Conservation (phyloP, 75 land plant genomes). For the Pinus taeda region DNA sequence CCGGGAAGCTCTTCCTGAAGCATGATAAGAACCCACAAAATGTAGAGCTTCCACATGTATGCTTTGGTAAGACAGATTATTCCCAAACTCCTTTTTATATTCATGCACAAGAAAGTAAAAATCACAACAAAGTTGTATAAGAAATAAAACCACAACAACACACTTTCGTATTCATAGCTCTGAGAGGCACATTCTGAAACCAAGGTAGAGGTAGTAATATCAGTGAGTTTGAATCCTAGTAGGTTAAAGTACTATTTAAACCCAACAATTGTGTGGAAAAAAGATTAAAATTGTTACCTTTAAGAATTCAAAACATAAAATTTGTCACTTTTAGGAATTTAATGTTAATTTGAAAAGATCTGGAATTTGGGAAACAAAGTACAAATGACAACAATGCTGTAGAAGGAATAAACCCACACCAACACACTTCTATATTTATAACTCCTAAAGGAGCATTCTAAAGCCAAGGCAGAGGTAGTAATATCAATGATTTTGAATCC, state of each 20-base stretch:
- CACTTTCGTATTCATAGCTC: background rate
- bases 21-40: constrained; percentile 64
- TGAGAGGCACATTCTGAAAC: background rate
- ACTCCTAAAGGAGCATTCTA: too few species aligned
- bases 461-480: too few species aligned
- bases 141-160: background rate
- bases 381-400: too few species aligned
- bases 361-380: too few species aligned
- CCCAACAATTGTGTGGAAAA: background rate
- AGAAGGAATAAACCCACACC: too few species aligned
- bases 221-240: background rate
- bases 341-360: too few species aligned
- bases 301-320: too few species aligned
- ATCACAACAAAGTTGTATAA: background rate
- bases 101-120: background rate
- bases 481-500: too few species aligned
- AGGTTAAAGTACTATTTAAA: background rate
- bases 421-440: too few species aligned
- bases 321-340: too few species aligned
- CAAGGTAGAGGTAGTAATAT: background rate
- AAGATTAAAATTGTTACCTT: background rate
- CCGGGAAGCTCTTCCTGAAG: constrained; percentile 75
- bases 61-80: constrained; percentile 40
- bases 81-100: constrained; percentile 67
- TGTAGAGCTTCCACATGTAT: constrained; percentile 76